Percentiles rank a stretch among this genome's conserved stretches.
Conservation (phyloP, 345 rosid species). For the Gynandropsis gynandra region DNA sequence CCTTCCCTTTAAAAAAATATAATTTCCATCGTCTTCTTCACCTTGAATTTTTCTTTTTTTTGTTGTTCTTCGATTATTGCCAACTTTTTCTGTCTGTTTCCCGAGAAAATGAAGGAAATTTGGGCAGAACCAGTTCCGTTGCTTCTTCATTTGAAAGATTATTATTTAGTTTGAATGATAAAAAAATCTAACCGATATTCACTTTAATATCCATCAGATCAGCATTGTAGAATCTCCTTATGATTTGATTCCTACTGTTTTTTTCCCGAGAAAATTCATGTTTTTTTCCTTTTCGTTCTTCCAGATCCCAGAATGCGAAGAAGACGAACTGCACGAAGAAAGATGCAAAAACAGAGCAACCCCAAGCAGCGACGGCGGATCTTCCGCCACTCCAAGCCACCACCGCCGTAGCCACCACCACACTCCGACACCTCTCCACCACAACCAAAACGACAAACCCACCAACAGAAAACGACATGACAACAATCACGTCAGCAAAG, state of each 20-base stretch:
- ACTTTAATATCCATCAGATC: not conserved
- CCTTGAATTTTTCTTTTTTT: conserved; percentile 5
- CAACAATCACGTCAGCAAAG: conserved; percentile 22
- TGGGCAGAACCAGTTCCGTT: conserved; percentile 5
- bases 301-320: conserved; percentile 86
- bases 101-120: conserved; percentile 4
- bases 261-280: not conserved
- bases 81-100: not conserved
- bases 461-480: conserved; percentile 40
- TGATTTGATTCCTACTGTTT: not conserved
- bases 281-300: conserved; percentile 1
- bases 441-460: conserved; percentile 32
- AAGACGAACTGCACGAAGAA: conserved; percentile 34
- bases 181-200: too few species aligned
- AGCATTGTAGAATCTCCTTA: not conserved
- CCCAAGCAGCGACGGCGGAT: conserved; percentile 29
- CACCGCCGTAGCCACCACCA: conserved; percentile 35
- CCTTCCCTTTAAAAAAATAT: not conserved
- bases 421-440: conserved; percentile 58
- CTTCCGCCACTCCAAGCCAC: conserved; percentile 35
- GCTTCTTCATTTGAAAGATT: conserved; percentile 17
- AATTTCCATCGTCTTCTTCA: not conserved
- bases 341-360: conserved; percentile 31
- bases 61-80: not conserved
- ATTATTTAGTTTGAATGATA: conserved; percentile 17